A percentile compares a stretch with the other conserved stretches of the same genome.
phyloP scores from a whole-genome alignment of 202 grass and related monocot genomes.

The Bolboschoenoplectus hybrid region DNA sequence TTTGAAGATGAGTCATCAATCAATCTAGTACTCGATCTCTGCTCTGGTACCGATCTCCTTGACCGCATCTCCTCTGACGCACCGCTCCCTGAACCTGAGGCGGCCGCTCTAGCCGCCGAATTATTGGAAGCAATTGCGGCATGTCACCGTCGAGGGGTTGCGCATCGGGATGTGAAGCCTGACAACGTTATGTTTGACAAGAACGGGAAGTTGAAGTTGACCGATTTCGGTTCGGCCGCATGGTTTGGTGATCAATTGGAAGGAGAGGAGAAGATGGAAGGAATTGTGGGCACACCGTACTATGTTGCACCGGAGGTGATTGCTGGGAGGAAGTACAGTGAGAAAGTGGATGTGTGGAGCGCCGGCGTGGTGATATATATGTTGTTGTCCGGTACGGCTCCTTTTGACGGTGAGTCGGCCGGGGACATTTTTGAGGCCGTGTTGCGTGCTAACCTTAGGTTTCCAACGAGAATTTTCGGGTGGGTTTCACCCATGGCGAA shows the following conservation, averaged over 20 bases:
- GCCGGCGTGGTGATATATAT: constrained; percentile 83
- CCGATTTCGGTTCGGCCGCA: constrained; percentile 71
- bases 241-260: constrained; percentile 60
- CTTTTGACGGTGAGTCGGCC: constrained; percentile 67
- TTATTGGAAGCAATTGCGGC: constrained; percentile 48
- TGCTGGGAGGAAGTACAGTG: constrained; percentile 55
- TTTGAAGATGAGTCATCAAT: constrained; percentile 63
- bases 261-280: constrained; percentile 52
- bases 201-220: constrained; percentile 55
- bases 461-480: constrained; percentile 65
- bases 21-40: constrained; percentile 74
- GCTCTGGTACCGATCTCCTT: constrained; percentile 50
- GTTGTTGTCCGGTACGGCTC: constrained; percentile 63
- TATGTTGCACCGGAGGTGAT: constrained; percentile 94
- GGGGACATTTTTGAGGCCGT: constrained; percentile 71
- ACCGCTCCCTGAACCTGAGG: constrained; percentile 59
- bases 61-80: constrained; percentile 46
- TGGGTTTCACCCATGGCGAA: constrained; percentile 72
- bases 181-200: constrained; percentile 76
- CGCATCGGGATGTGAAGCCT: constrained; percentile 85
- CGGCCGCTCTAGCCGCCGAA: constrained; percentile 45
- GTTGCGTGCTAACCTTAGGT: constrained; percentile 64
- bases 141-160: constrained; percentile 66
- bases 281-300: constrained; percentile 84
- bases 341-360: constrained; percentile 97